These are phyloP conservation scores for Vitis amurensis DNA, from an alignment of 164 flowering plant species.

Conservation along the genomic window DNA sequence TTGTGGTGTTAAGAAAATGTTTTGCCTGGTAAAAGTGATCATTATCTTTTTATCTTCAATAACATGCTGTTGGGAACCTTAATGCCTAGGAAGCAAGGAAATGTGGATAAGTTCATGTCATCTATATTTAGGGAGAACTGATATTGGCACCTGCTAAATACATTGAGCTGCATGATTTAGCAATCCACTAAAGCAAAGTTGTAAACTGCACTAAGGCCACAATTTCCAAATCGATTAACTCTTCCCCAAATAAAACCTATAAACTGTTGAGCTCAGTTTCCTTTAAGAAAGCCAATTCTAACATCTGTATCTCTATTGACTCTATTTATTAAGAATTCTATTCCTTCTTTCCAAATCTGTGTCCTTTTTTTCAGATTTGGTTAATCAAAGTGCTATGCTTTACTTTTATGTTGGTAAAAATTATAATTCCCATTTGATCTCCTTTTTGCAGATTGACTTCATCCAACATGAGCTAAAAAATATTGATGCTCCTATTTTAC, in stretches of 20 bases:
- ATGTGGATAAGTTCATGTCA: not conserved
- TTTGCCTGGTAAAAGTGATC: not conserved
- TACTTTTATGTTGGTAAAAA: not conserved
- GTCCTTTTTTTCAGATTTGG: not conserved
- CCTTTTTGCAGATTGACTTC: constrained; percentile 47
- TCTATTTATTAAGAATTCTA: not conserved
- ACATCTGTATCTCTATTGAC: not conserved
- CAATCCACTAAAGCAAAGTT: not conserved
- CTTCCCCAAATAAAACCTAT: not conserved
- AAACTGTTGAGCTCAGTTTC: not conserved
- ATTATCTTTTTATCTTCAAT: not conserved
- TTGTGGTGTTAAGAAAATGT: not conserved
- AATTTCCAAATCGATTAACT: too few relatives aligned
- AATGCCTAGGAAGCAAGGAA: not conserved
- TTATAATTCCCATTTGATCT: not conserved
- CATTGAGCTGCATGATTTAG: not conserved
- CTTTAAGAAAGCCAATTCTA: not conserved
- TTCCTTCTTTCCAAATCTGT: not conserved
- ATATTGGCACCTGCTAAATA: not conserved
- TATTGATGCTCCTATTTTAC: constrained; percentile 50
- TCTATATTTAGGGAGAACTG: not conserved
- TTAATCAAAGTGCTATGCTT: not conserved
- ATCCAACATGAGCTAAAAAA: constrained; percentile 34
- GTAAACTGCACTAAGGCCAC: too few relatives aligned
- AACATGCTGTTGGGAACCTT: not conserved